A percentile compares a stretch with the other conserved stretches of the same genome.
Conservation (phyloP, 2,329 filamentous ascomycete genomes). For the Arthrobotrys megalospora region DNA sequence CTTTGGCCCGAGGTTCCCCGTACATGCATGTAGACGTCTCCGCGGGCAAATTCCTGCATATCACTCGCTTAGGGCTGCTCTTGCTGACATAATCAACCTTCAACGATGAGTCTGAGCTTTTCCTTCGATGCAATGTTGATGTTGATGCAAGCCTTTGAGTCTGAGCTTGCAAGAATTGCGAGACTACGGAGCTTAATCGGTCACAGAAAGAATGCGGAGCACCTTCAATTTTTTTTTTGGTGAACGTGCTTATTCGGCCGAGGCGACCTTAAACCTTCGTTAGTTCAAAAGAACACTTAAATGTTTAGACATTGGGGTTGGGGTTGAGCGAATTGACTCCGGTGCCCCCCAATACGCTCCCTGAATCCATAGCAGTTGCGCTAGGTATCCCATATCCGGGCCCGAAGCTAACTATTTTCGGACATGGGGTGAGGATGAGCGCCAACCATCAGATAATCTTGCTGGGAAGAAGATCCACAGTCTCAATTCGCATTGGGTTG, state of each 20-base stretch:
- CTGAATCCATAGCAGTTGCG: constrained; percentile 37
- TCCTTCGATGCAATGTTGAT: background rate
- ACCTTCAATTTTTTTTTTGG: no score
- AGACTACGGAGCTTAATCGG: background rate
- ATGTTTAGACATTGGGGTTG: background rate
- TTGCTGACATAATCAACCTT: constrained; percentile 42
- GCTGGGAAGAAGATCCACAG: constrained; percentile 24
- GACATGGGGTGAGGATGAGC: constrained; percentile 14
- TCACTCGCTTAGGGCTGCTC: constrained; percentile 33
- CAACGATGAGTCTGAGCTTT: constrained; percentile 12
- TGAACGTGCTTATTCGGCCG: background rate
- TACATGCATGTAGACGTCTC: constrained; percentile 15
- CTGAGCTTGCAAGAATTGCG: background rate
- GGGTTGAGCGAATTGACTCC: background rate
- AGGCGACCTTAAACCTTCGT: background rate
- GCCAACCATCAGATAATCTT: constrained; percentile 31
- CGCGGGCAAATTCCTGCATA: constrained; percentile 26
- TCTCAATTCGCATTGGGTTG: constrained; percentile 23
- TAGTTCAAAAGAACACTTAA: background rate
- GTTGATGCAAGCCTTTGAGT: background rate
- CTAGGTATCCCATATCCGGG: constrained; percentile 47
- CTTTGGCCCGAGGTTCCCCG: constrained; percentile 41
- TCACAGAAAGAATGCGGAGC: no score
- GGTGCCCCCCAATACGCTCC: constrained; percentile 1
- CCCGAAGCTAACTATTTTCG: constrained; percentile 42